phyloP scores from a whole-genome alignment of 2,329 filamentous ascomycete species.

The Grosmannia huntii region DNA sequence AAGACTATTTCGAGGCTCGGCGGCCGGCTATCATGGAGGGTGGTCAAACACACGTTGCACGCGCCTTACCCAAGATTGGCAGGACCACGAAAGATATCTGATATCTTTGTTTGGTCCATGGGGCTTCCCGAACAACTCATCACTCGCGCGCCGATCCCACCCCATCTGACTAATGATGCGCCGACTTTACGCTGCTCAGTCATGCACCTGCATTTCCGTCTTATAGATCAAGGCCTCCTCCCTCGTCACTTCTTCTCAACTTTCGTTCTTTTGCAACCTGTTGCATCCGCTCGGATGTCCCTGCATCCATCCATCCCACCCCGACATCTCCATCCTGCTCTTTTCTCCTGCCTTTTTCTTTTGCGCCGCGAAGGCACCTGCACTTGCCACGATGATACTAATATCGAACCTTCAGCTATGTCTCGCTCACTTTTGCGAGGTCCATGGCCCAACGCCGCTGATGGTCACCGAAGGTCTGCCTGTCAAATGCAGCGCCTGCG shows the following conservation, averaged over 20 bases:
- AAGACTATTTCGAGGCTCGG: not conserved
- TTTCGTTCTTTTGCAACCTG: too few relatives aligned
- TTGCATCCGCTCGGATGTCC: too few relatives aligned
- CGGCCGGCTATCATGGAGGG: not conserved
- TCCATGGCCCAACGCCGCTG: constrained; percentile 54
- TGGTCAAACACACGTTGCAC: not conserved
- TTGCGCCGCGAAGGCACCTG: not conserved
- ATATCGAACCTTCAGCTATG: constrained; percentile 43
- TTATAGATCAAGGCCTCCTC: too few relatives aligned
- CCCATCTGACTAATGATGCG: not conserved
- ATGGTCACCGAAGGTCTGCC: constrained; percentile 58
- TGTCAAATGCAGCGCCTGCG: constrained; percentile 46
- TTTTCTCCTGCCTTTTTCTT: not conserved
- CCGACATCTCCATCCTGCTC: not conserved
- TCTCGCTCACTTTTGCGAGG: constrained; percentile 58
- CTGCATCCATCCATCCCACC: not conserved
- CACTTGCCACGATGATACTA: constrained; percentile 19
- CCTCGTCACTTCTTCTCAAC: too few relatives aligned
- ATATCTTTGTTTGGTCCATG: not conserved
- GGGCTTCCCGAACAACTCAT: not conserved
- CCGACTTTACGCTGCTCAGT: too few relatives aligned
- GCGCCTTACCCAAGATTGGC: not conserved
- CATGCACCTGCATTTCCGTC: too few relatives aligned
- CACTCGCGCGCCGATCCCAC: not conserved
- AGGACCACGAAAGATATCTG: not conserved